Conservation (phyloP, 2,329 filamentous ascomycete genomes). For the Talaromyces sp. region DNA sequence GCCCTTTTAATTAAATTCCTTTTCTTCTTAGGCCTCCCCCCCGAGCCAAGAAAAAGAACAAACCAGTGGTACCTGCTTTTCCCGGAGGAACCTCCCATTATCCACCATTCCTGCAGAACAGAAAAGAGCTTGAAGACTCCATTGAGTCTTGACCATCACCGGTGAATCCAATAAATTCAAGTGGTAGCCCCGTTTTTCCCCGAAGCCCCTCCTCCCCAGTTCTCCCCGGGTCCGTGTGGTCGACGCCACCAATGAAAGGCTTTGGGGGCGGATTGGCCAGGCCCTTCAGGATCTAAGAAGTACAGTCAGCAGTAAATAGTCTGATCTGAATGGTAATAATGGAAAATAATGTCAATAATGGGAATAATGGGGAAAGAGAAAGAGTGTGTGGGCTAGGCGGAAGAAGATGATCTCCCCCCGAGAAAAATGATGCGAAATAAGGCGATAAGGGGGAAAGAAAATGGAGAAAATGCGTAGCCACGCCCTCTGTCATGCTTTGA, state of each 20-base stretch:
- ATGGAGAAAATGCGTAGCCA: neutral
- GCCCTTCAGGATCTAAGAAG: neutral
- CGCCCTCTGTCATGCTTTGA: neutral
- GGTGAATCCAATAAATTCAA: neutral
- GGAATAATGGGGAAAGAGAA: neutral
- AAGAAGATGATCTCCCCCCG: neutral
- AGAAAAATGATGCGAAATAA: neutral
- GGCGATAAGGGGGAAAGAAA: neutral
- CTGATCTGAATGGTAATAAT: neutral
- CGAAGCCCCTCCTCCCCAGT: constrained; percentile 12
- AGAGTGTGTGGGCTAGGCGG: neutral
- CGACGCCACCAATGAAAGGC: constrained; percentile 1
- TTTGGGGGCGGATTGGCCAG: neutral
- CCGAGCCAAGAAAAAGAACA: no score
- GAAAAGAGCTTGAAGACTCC: neutral
- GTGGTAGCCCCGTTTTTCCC: constrained; percentile 19
- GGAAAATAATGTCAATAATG: neutral
- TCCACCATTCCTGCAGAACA: neutral
- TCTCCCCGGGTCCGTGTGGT: neutral
- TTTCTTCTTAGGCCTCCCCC: neutral
- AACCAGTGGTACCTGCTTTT: constrained; percentile 5
- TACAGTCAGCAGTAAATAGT: neutral
- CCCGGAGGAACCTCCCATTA: neutral
- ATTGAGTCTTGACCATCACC: neutral
- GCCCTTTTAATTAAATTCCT: neutral